These are phyloP conservation scores for Penicillium corylophilum DNA, from an alignment of 2,329 filamentous ascomycete species.

Conservation along the genomic window DNA sequence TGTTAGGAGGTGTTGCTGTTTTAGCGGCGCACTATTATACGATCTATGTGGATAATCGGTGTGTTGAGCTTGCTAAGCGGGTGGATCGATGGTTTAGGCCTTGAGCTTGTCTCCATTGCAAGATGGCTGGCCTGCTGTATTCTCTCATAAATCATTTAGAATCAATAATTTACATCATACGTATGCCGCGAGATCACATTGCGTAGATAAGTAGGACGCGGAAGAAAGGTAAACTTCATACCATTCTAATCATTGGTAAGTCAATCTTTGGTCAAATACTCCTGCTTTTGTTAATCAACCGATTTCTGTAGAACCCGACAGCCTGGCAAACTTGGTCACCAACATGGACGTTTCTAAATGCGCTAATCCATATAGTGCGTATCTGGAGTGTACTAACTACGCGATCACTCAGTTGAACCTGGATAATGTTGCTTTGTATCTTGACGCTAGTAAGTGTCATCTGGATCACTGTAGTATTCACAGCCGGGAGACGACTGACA, in stretches of 20 bases:
- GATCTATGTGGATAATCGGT: constrained; percentile 20
- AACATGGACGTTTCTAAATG: constrained; percentile 58
- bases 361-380: constrained; percentile 53
- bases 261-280: neutral
- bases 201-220: too few species aligned
- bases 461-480: neutral
- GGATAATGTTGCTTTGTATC: constrained; percentile 62
- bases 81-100: constrained; percentile 17
- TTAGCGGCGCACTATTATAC: constrained; percentile 18
- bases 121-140: too few species aligned
- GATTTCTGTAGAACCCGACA: constrained; percentile 57
- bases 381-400: constrained; percentile 57
- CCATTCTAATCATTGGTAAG: constrained; percentile 53
- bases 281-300: constrained; percentile 7
- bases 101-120: neutral
- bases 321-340: constrained; percentile 62
- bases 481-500: neutral
- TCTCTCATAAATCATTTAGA: too few species aligned
- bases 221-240: too few species aligned
- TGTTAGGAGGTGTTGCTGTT: constrained; percentile 12
- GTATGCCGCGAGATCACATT: too few species aligned
- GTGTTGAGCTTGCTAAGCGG: constrained; percentile 17
- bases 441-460: constrained; percentile 53
- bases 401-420: constrained; percentile 58
- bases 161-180: too few species aligned